Evolutionary conservation across 352 stramenopile species (phyloP), one percentile per base, ranked within the genome.

Genomic region (Stephanocyclus meneghinianus): DNA sequence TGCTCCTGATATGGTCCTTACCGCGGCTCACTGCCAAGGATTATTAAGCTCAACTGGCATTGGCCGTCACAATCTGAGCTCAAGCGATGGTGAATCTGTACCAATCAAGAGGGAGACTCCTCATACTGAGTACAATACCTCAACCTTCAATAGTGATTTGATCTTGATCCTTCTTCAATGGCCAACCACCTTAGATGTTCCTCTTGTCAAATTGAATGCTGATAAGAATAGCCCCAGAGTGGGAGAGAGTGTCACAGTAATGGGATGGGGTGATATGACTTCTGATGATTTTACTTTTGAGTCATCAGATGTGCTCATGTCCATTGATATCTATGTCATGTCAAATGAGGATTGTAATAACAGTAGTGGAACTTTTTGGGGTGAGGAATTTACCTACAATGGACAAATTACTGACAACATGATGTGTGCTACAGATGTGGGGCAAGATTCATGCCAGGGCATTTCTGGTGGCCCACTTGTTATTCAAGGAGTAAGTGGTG

Each of bases 301-400:
- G 2, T 57, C 10, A 1, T 26, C 21, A 26, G 21, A 26, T 26
- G 21, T 26, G 21, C 21, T 26, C 21, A 26, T 26, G 21, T 57
- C 48, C 11, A 2, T 57, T 26, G n/a, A 15, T 26, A 21, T 29
- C 13, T 1, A n/a, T 1, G 48, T 57, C 48, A 57, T 57, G 15
- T 57, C 48, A n/a, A 57, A 57, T 26, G 6, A 57, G n/a, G 48
- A 57, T n/a, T 57, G 48, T 26, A 21, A 26, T 57, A n/a, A 57
- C 21, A 26, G 10, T 10, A 26, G 10, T 1, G 2, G 48, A 26
- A 29, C 18, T 0, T 10, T 7, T 10, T 10, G 48, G 10, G 9
- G 11, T 10, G 6, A 10, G 18, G 13, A 57, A 26, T 26, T 26
- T 1, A 26, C 21, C 11, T 57, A 57, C 18, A 26, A 57, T 7